phyloP scores from a whole-genome alignment of 306 rosid species.

The Cicer pinnatifidum region DNA sequence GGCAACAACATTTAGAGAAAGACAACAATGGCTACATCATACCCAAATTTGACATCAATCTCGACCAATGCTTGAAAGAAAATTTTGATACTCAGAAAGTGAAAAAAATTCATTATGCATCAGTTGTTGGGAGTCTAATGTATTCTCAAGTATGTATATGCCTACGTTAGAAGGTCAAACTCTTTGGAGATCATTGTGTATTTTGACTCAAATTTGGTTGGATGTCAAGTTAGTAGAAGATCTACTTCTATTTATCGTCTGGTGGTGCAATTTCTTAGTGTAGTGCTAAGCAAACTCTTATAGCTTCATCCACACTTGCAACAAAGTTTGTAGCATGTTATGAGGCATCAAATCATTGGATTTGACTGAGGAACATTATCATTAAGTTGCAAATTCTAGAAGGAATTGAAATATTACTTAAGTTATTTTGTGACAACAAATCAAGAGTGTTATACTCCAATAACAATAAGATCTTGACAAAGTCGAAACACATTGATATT shows the following conservation, averaged over 20 bases:
- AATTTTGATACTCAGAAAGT: background rate
- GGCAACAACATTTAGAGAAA: too few species aligned
- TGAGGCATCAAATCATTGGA: background rate
- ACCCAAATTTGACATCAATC: too few species aligned
- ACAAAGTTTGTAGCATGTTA: background rate
- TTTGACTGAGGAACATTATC: background rate
- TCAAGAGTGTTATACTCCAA: background rate
- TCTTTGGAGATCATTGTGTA: too few species aligned
- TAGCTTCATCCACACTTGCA: too few species aligned
- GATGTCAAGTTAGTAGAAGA: too few species aligned
- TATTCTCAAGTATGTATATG: background rate
- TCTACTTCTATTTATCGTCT: background rate
- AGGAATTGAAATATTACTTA: background rate
- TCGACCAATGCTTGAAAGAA: background rate
- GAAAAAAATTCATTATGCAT: background rate
- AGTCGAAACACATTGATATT: too few species aligned
- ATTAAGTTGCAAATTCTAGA: background rate
- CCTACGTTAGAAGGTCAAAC: background rate
- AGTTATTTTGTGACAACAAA: constrained; percentile 7
- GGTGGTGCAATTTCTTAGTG: too few species aligned
- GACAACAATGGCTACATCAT: too few species aligned
- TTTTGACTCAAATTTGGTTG: too few species aligned
- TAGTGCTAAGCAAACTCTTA: too few species aligned
- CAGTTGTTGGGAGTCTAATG: background rate
- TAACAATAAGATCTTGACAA: too few species aligned